These are phyloP conservation scores for Kodamaea leandrae DNA, from an alignment of 805 yeast species.

Conservation along the genomic window DNA sequence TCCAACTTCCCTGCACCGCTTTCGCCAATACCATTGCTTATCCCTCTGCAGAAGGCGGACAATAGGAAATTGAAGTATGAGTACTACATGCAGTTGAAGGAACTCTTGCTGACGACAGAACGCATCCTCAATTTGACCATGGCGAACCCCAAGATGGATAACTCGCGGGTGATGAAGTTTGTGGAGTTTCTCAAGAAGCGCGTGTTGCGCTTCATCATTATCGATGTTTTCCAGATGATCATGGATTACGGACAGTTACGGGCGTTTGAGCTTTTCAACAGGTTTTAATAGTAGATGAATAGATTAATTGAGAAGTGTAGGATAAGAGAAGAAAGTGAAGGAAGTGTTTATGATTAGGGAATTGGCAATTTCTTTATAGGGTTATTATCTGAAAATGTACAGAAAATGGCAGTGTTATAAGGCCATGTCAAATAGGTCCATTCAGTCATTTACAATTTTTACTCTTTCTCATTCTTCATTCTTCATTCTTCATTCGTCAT, in stretches of 20 bases:
- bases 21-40: slow-evolving; percentile 15
- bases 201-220: slow-evolving; percentile 35
- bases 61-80: slow-evolving; percentile 32
- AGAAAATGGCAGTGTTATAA: too few species aligned
- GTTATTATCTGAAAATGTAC: too few species aligned
- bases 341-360: too few species aligned
- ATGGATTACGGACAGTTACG: slow-evolving; percentile 28
- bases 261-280: slow-evolving; percentile 10
- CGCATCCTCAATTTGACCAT: slow-evolving; percentile 12
- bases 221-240: slow-evolving; percentile 37
- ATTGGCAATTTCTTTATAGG: too few species aligned
- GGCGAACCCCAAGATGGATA: slow-evolving; percentile 11
- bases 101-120: slow-evolving; percentile 17
- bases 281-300: not conserved
- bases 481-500: too few species aligned
- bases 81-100: slow-evolving; percentile 30
- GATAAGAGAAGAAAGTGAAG: not conserved
- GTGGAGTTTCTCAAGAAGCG: slow-evolving; percentile 36
- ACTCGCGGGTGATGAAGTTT: slow-evolving; percentile 23
- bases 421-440: too few species aligned
- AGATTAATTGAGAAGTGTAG: not conserved
- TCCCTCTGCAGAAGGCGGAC: slow-evolving; percentile 26
- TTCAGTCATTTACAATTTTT: too few species aligned
- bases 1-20: slow-evolving; percentile 5
- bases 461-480: too few species aligned